Base-by-base conservation (phyloP, 1,139 yeast genomes). In the Zygoascus hellenicus region DNA sequence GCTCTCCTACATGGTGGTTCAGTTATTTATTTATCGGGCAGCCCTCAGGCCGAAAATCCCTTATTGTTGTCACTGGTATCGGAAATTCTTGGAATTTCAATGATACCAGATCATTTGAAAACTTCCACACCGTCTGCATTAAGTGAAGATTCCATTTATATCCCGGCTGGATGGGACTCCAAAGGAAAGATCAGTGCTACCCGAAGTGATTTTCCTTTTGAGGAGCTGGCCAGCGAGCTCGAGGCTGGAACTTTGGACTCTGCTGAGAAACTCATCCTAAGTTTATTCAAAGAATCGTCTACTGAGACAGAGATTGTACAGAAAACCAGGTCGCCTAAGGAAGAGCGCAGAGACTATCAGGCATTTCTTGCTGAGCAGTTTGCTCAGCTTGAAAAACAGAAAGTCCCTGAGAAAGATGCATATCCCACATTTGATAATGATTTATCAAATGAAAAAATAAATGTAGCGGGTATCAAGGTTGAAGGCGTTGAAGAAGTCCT, bases 161-260 rank as follows among this genome's bases (percentile, higher is more conserved):
- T 84, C 1, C 72, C 72, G 1, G 54, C 65, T 2, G 72, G 71
- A 10, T 68, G 72, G 72, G 72, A 68, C 48, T 59, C 69, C 9
- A 51, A 56, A 47, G 66, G 63, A 7, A 67, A 67, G 45, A 68
- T 68, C 29, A 47, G 50, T 15, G 63, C 66, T 1, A 53, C 62
- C 10, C 53, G 57, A 33, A 65, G 61, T 11, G 60, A 58, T 15
- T 62, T 64, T 48, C 54, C 53, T 11, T 46, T 58, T 26, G 56
- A 56, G 19, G 46, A 45, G 7, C 43, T 57, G 10, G 37, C 42
- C 11, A 41, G 45, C 7, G 38, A 38, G 11, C 55, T 58, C 61
- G 51, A 51, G 13, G n/a, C 13, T 10, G 46, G 45, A 16, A 13
- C 46, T 9, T 19, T 36, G 29, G 3, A 31, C 10, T 17, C 33